Evolutionary conservation across 257 asterid species (phyloP).

Genomic region (Echites panduratus): DNA sequence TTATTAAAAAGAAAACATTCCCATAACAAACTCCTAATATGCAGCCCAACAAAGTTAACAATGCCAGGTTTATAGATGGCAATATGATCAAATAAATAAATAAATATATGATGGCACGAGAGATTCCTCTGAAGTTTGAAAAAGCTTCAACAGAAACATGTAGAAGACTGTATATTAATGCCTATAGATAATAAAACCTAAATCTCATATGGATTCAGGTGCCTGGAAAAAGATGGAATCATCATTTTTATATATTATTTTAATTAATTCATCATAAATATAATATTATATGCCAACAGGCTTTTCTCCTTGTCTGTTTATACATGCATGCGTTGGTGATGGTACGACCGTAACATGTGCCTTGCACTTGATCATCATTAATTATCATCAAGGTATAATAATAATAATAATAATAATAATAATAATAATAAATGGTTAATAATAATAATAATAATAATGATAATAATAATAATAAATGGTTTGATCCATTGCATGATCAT

Average conservation of each 20-base stretch:
- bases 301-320: neutral
- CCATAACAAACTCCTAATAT: neutral
- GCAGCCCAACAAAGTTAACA: neutral
- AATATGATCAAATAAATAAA: too few relatives aligned
- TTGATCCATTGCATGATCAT: too few relatives aligned
- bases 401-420: too few relatives aligned
- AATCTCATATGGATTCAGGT: constrained; percentile 1
- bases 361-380: constrained; percentile 9
- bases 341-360: constrained; percentile 13
- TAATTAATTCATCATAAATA: too few relatives aligned
- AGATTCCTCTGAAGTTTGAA: constrained; percentile 10
- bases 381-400: too few relatives aligned
- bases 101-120: constrained; percentile 4
- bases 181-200: too few relatives aligned
- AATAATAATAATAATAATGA: too few relatives aligned
- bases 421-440: too few relatives aligned
- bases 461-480: too few relatives aligned
- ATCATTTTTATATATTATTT: neutral
- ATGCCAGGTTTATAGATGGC: constrained; percentile 1
- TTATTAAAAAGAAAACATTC: too few relatives aligned
- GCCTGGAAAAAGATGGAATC: constrained; percentile 9
- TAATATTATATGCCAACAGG: too few relatives aligned
- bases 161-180: neutral
- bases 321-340: constrained; percentile 8
- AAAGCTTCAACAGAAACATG: constrained; percentile 3